Conservation (phyloP, 805 yeast genomes). For the Dipodascus geniculatus region DNA sequence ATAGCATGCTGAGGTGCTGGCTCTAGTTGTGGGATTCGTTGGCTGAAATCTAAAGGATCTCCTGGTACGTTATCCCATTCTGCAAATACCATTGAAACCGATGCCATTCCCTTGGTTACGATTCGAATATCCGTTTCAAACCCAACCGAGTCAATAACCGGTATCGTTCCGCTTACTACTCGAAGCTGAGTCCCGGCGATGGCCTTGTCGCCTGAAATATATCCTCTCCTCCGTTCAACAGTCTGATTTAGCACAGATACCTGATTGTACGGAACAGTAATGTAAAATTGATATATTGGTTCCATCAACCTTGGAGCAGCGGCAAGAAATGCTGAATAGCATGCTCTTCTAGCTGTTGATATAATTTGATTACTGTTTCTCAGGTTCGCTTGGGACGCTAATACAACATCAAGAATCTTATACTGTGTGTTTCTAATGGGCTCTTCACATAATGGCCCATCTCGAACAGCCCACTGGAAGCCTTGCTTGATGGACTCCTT, state of each 20-base stretch:
- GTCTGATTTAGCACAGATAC: slow-evolving; percentile 38
- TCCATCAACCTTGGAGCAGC: slow-evolving; percentile 75
- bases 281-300: slow-evolving; percentile 56
- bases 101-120: slow-evolving; percentile 67
- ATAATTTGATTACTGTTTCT: slow-evolving; percentile 60
- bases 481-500: slow-evolving; percentile 60
- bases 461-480: slow-evolving; percentile 69
- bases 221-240: slow-evolving; percentile 62
- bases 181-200: slow-evolving; percentile 66
- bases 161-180: slow-evolving; percentile 52
- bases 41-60: slow-evolving; percentile 67
- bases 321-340: slow-evolving; percentile 66
- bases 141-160: slow-evolving; percentile 86
- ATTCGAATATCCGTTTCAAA: slow-evolving; percentile 76
- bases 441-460: slow-evolving; percentile 91
- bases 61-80: slow-evolving; percentile 82
- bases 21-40: slow-evolving; percentile 52
- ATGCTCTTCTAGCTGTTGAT: slow-evolving; percentile 75
- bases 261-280: slow-evolving; percentile 41
- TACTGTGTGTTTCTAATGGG: slow-evolving; percentile 61
- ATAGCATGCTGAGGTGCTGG: slow-evolving; percentile 61
- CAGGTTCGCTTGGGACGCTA: slow-evolving; percentile 38
- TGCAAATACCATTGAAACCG: slow-evolving; percentile 52
- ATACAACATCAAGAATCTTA: slow-evolving; percentile 48
- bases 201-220: slow-evolving; percentile 34